Evolutionary conservation across 306 rosid genomes (phyloP).

Genomic region (Arachis stenosperma): DNA sequence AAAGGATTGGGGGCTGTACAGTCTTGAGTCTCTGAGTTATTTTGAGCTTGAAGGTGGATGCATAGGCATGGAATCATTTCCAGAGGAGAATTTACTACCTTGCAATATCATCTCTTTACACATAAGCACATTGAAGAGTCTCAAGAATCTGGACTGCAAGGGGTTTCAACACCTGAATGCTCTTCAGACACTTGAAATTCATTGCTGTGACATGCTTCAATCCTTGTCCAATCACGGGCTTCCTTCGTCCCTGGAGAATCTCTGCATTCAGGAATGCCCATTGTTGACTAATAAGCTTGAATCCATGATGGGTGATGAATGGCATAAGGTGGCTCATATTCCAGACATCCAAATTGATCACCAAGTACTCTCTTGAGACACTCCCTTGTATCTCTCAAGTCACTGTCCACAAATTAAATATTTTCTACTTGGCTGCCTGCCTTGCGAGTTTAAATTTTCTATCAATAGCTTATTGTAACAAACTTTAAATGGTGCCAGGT

Average conservation of each 20-base stretch:
- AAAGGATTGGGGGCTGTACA: conserved; percentile 29
- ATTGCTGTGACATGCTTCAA: conserved; percentile 7
- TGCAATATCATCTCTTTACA: background rate
- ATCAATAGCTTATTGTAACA: too few relatives aligned
- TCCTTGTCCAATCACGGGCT: conserved; percentile 28
- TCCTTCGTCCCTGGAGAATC: conserved; percentile 19
- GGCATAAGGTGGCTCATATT: conserved; percentile 14
- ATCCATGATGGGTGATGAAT: background rate
- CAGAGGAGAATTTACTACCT: conserved; percentile 30
- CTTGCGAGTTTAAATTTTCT: too few relatives aligned
- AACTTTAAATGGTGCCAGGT: too few relatives aligned
- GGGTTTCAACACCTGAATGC: conserved; percentile 29
- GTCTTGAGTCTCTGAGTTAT: conserved; percentile 22
- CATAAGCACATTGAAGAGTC: conserved; percentile 10
- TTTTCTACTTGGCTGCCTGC: background rate
- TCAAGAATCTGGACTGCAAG: conserved; percentile 21
- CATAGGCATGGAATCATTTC: conserved; percentile 33
- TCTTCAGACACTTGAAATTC: conserved; percentile 36
- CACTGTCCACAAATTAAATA: too few relatives aligned
- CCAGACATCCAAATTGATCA: conserved; percentile 11
- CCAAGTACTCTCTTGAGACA: background rate
- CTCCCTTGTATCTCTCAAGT: too few relatives aligned
- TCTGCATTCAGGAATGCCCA: conserved; percentile 17
- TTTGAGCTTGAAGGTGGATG: conserved; percentile 41
- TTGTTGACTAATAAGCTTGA: conserved; percentile 7